Evolutionary conservation across 1,139 yeast genomes (phyloP), one percentile per base, ranked within the genome.

Genomic region (Lodderomyces theae): DNA sequence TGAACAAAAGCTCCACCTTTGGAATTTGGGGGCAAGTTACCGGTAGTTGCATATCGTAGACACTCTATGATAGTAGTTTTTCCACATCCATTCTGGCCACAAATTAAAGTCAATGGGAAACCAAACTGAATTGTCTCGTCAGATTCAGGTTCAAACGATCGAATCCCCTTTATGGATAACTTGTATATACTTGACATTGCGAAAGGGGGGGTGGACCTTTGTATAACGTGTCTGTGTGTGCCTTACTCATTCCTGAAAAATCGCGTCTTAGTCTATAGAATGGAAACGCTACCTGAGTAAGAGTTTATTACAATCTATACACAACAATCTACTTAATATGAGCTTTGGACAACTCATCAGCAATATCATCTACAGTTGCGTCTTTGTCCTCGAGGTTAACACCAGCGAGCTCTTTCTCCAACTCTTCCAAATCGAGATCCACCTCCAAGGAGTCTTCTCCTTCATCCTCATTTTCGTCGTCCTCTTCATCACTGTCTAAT

Each of bases 41-140:
- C 98, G 0, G 98, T 92, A 10, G 98, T 87, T 16, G 95, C 94
- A 60, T 90, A 92, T 56, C 89, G 81, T 45, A 94, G 69, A 58
- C 97, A 89, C 60, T 94, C 99, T 47, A 94, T 94, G 41, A 94
- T 83, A 1, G 98, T 90, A 47, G 99, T 94, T 60, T 94, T 94
- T n/a, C 99, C 99, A 30, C 96, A 85, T 32, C 98, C 99, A 64
- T 94, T 94, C 45, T 86, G 88, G 0, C 99, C 99, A 38, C 95
- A 96, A 44, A 94, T 92, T 42, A 94, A 70, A 0, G 98, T 94
- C 54, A 94, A 64, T 0, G 99, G 99, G 36, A 79, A 79, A 9
- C 92, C 92, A 62, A 94, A 94, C 56, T 86, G 88, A 46, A 94
- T 88, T 2, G 90, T 84, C 55, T 92, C 97, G 22, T 87, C 74